Evolutionary conservation across 2,329 filamentous ascomycete genomes (phyloP).

Genomic region (Thermothelomyces thermophilus): DNA sequence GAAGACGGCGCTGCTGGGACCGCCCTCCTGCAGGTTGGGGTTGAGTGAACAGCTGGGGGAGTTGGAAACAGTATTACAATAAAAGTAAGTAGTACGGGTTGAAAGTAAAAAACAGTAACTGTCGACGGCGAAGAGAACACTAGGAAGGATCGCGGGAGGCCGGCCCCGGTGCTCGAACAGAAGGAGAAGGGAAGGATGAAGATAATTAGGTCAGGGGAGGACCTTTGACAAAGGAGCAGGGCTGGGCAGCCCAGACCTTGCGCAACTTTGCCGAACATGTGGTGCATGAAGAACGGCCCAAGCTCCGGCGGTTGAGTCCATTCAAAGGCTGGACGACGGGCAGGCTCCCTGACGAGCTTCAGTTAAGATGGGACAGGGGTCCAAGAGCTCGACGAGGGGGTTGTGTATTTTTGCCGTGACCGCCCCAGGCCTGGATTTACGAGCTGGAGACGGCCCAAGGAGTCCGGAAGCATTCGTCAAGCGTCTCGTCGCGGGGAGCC

Average conservation of each 20-base stretch:
- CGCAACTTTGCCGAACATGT: constrained; percentile 15
- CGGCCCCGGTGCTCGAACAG: constrained; percentile 22
- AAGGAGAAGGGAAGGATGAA: constrained; percentile 16
- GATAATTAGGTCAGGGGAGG: constrained; percentile 11
- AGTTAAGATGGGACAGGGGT: constrained; percentile 13
- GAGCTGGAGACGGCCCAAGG: constrained; percentile 16
- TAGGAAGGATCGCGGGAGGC: constrained; percentile 21
- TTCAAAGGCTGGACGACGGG: constrained; percentile 19
- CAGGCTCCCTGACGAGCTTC: constrained; percentile 5
- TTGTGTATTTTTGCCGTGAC: constrained; percentile 17
- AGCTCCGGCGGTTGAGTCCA: constrained; percentile 16
- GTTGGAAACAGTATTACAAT: constrained; percentile 15
- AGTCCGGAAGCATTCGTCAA: constrained; percentile 13
- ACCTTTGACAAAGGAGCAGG: constrained; percentile 17
- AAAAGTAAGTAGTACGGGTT: too few species aligned
- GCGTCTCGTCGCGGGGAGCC: constrained; percentile 9
- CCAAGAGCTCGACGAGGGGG: constrained; percentile 8
- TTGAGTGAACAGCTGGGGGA: not conserved
- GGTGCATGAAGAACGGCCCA: constrained; percentile 24
- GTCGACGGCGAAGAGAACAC: constrained; percentile 15
- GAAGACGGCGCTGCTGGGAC: not conserved
- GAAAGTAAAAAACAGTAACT: constrained; percentile 8
- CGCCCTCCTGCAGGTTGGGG: not conserved
- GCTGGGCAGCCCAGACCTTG: not conserved
- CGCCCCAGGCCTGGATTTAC: constrained; percentile 13